phyloP scores from a whole-genome alignment of 2,329 filamentous ascomycete species.

The Ceratocystis harringtonii region DNA sequence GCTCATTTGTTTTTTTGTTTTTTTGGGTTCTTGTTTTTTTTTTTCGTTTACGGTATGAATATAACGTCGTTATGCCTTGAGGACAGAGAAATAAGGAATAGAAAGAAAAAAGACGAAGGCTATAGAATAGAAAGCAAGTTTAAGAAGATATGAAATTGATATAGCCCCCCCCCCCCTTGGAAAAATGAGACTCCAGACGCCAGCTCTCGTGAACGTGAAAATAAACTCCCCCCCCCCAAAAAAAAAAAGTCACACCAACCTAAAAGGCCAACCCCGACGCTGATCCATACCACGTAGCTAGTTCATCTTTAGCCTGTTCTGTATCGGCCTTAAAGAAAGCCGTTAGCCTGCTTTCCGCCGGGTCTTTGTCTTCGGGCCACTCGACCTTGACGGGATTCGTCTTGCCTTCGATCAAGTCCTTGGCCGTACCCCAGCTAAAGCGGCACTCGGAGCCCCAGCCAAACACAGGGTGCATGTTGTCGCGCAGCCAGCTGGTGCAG shows the following conservation, averaged over 20 bases:
- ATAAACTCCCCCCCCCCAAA: neutral
- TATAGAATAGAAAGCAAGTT: neutral
- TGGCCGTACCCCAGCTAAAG: constrained; percentile 91
- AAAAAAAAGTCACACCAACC: neutral
- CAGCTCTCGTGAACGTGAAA: neutral
- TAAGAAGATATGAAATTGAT: neutral
- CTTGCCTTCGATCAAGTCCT: constrained; percentile 78
- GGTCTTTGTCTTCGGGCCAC: constrained; percentile 65
- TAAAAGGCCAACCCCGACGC: constrained; percentile 33
- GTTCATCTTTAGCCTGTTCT: constrained; percentile 39
- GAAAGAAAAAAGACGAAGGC: neutral
- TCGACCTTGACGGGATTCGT: constrained; percentile 53
- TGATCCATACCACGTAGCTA: constrained; percentile 70
- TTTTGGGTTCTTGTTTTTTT: neutral
- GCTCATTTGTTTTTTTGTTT: neutral
- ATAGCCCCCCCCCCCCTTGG: neutral
- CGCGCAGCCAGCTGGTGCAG: constrained; percentile 66
- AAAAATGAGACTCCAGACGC: constrained; percentile 6
- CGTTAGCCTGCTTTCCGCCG: constrained; percentile 53
- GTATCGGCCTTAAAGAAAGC: constrained; percentile 52
- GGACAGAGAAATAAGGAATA: neutral
- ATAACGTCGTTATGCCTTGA: constrained; percentile 3
- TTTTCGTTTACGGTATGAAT: neutral
- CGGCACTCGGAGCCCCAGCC: constrained; percentile 88
- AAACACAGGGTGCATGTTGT: constrained; percentile 83